These are phyloP conservation scores for Stachybotrys echinatus DNA, from an alignment of 2,329 filamentous ascomycete species.

Conservation along the genomic window DNA sequence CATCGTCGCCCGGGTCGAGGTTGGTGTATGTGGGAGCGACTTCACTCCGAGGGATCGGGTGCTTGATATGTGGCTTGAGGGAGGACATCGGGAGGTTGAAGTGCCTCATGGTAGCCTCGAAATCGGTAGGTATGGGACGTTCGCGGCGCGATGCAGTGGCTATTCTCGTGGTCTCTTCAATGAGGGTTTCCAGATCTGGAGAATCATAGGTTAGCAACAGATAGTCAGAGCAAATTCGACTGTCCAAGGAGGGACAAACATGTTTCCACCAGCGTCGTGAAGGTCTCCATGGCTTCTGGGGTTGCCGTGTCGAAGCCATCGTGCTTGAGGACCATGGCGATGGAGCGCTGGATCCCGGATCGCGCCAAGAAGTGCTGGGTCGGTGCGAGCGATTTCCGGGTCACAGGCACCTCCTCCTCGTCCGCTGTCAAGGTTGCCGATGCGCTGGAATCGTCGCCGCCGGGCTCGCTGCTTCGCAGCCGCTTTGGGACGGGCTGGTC, in stretches of 20 bases:
- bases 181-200: conserved; percentile 44
- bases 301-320: conserved; percentile 53
- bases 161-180: conserved; percentile 40
- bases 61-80: conserved; percentile 51
- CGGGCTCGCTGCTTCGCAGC: conserved; percentile 4
- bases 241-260: conserved; percentile 36
- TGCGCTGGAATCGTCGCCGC: not conserved
- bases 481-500: conserved; percentile 24
- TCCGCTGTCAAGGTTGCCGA: conserved; percentile 1
- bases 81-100: conserved; percentile 47
- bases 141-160: conserved; percentile 45
- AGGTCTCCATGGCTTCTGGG: conserved; percentile 53
- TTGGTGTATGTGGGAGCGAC: conserved; percentile 32
- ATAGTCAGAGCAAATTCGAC: not conserved
- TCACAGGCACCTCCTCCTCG: conserved; percentile 4
- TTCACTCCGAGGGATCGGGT: conserved; percentile 38
- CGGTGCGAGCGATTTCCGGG: conserved; percentile 13
- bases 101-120: conserved; percentile 44
- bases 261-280: conserved; percentile 48
- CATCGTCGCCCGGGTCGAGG: conserved; percentile 29
- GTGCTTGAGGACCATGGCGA: conserved; percentile 49
- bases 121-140: conserved; percentile 51
- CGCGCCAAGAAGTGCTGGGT: conserved; percentile 27
- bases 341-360: conserved; percentile 44
- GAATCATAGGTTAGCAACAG: conserved; percentile 13